Base-by-base conservation (phyloP, 1,284 basidiomycete species). In the Chalciporus piperatoides region DNA sequence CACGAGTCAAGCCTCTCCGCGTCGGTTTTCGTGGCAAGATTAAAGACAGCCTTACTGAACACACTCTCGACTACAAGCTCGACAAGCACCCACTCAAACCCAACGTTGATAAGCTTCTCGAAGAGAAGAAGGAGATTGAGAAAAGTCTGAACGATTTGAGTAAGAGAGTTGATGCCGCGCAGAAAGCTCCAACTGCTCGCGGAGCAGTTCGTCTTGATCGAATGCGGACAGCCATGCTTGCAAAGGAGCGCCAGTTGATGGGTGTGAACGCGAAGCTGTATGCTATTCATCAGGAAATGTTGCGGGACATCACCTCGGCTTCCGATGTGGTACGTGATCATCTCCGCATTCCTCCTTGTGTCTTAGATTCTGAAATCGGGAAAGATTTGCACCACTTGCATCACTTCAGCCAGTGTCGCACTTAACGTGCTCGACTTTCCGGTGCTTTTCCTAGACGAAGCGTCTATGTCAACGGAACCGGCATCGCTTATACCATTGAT, bases 401-500 rank as follows among this genome's bases (percentile, higher is more conserved):
- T 92, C 38, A 84, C 86, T 0, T 80, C 89, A 4, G 85, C 83
- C 8, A 81, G 78, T 14, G 63, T 65, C 27, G 71, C 76, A 1
- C 64, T 86, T 49, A 77, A 81, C 55, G 76, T 82, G 14, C 77
- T 86, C 38, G 94, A 97, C 63, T 95, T 97, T 62, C 95, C 94
- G 1, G 79, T 97, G 28, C 92, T 97, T 6, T 94, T 97, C 62
- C 71, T 97, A 24, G 94, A 97, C 65, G 95, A 97, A 69, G 94
- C 92, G 2, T 91, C 89, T 8, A 97, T 96, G 92, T 93, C 91
- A 10, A 96, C 92, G 1, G 94, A 97, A 69, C 92, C 93, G 12
- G 83, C 90, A 19, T 86, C 88, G 10, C 70, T 94, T 39, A 83
- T 95, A 50, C 90, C 92, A 0, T 72, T 95, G 32, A 92, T 91